Conservation (phyloP, 768 basidiomycete species). For the Leucosporidium yakuticum region DNA sequence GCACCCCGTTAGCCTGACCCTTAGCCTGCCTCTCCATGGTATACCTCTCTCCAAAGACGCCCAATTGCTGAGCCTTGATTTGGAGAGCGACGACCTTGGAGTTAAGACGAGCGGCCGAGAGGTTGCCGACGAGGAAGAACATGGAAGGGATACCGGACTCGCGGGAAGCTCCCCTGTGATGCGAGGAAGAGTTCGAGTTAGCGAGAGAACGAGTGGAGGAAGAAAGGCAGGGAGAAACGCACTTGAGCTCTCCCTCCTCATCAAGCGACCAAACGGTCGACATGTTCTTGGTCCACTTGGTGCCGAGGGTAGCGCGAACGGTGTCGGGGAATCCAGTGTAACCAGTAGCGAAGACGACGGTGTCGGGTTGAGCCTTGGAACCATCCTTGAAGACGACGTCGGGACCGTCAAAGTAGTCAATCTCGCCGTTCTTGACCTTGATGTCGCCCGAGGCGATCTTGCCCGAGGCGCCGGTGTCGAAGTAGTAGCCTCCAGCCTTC, state of each 20-base stretch:
- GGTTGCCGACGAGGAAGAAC: conserved; percentile 1
- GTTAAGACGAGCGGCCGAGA: neutral
- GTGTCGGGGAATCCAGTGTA: neutral
- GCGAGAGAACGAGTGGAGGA: neutral
- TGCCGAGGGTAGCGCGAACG: neutral
- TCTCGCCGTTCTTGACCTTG: neutral
- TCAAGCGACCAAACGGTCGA: neutral
- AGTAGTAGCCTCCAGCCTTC: neutral
- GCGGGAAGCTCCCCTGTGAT: neutral
- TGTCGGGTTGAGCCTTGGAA: neutral
- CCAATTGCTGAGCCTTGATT: neutral
- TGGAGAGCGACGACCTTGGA: conserved; percentile 1
- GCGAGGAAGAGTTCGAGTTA: neutral
- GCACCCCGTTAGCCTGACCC: no score
- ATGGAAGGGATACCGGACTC: neutral
- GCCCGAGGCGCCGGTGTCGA: neutral
- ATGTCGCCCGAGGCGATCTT: neutral
- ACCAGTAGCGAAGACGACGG: conserved; percentile 1
- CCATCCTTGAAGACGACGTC: neutral
- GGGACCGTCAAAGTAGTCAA: neutral
- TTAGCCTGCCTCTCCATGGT: no score
- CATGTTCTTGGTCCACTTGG: neutral
- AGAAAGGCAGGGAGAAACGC: neutral
- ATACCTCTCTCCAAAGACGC: neutral
- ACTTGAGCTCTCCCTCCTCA: neutral